Evolutionary conservation across 306 rosid genomes (phyloP).

Genomic region (Malus orientalis): DNA sequence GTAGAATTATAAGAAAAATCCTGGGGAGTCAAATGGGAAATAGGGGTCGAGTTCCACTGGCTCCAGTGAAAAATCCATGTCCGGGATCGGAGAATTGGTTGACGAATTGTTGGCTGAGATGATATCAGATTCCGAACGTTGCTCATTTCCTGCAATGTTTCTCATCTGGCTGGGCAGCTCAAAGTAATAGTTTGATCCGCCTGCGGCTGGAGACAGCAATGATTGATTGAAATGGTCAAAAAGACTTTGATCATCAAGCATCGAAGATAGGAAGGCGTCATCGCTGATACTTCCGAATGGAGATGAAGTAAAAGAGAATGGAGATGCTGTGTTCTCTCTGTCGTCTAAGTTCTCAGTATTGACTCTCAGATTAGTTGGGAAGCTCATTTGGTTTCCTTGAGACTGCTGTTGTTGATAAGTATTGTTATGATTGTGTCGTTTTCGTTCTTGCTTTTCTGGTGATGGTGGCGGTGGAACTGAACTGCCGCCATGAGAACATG

Average conservation of each 20-base stretch:
- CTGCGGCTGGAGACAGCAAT: conserved; percentile 34
- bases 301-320: conserved; percentile 57
- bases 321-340: conserved; percentile 30
- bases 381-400: conserved; percentile 14
- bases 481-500: conserved; percentile 56
- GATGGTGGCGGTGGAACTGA: conserved; percentile 41
- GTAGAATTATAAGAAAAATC: conserved; percentile 29
- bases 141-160: conserved; percentile 30
- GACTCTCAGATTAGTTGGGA: conserved; percentile 21
- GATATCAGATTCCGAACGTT: conserved; percentile 46
- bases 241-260: conserved; percentile 25
- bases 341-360: conserved; percentile 26
- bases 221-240: conserved; percentile 33
- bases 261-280: conserved; percentile 22
- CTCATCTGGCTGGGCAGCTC: conserved; percentile 36
- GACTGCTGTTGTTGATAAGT: conserved; percentile 17
- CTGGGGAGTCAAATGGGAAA: conserved; percentile 44
- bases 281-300: conserved; percentile 31
- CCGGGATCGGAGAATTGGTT: conserved; percentile 51
- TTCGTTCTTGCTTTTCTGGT: conserved; percentile 50
- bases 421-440: conserved; percentile 4
- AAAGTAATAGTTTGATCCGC: conserved; percentile 32
- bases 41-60: conserved; percentile 34
- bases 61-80: conserved; percentile 53
- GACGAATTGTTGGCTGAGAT: conserved; percentile 58